Evolutionary conservation across 1,284 basidiomycete species (phyloP).

Genomic region (Paramarasmius palmivorus): DNA sequence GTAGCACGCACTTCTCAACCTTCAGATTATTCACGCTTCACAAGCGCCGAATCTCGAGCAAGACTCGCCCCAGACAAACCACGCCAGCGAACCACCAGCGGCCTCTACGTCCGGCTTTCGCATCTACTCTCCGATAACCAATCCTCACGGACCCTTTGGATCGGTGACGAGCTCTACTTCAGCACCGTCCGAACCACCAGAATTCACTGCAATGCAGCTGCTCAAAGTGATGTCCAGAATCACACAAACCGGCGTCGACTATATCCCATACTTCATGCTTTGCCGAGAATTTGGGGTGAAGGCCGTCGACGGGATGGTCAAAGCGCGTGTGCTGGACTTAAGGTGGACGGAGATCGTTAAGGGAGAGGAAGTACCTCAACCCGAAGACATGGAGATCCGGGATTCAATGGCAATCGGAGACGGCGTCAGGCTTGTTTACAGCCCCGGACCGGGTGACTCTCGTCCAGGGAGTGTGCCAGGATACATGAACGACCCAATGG

Average conservation of each 20-base stretch:
- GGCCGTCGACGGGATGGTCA: constrained; percentile 81
- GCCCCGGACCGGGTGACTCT: constrained; percentile 13
- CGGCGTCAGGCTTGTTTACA: not conserved
- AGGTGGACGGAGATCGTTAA: constrained; percentile 75
- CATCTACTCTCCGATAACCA: constrained; percentile 56
- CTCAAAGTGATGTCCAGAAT: constrained; percentile 75
- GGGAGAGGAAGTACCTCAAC: constrained; percentile 35
- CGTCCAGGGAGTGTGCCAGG: constrained; percentile 12
- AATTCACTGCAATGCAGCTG: constrained; percentile 72
- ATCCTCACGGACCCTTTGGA: constrained; percentile 29
- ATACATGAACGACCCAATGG: constrained; percentile 15
- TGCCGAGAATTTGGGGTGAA: constrained; percentile 76
- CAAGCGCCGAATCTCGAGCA: constrained; percentile 39
- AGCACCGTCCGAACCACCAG: constrained; percentile 23
- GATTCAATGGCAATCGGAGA: not conserved
- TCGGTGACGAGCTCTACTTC: constrained; percentile 5
- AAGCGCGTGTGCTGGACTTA: constrained; percentile 70
- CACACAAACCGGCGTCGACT: constrained; percentile 56
- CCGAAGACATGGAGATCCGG: constrained; percentile 2
- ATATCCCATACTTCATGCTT: constrained; percentile 74
- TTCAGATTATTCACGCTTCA: constrained; percentile 75
- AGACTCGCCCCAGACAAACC: constrained; percentile 2
- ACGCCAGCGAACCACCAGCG: not conserved
- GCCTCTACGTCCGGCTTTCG: constrained; percentile 53
- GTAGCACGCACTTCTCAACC: constrained; percentile 70